Evolutionary conservation across 768 basidiomycete species (phyloP).

Genomic region (Lentinula raphanica): DNA sequence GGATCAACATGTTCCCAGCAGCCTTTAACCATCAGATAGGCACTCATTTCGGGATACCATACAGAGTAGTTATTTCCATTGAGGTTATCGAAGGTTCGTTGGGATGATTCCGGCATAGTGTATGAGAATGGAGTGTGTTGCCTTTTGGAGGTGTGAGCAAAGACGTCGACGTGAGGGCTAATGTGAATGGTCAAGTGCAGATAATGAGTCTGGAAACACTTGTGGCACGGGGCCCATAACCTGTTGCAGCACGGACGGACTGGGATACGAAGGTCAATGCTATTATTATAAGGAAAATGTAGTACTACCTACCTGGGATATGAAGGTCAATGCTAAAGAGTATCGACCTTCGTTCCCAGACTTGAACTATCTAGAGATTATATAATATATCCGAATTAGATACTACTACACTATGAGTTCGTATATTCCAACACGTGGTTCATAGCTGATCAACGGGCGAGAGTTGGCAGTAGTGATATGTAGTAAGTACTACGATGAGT

Average conservation of each 20-base stretch:
- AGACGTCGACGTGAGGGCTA: background rate
- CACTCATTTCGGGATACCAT: background rate
- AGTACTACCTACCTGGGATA: no score
- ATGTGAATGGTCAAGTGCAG: background rate
- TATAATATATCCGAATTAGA: background rate
- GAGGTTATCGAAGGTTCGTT: background rate
- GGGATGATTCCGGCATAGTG: background rate
- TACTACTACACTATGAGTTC: background rate
- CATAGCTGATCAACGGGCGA: no score
- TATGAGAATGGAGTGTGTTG: background rate
- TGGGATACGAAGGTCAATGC: background rate
- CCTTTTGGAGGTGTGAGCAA: background rate
- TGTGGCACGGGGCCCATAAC: background rate
- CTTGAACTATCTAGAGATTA: no score
- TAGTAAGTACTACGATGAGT: no score
- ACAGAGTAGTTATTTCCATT: background rate
- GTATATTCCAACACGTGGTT: background rate
- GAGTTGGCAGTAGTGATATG: no score
- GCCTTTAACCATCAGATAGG: background rate
- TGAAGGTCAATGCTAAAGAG: background rate
- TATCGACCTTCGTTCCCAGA: background rate
- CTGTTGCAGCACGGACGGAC: background rate
- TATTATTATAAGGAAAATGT: no score
- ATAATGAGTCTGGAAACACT: background rate
- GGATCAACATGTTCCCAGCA: background rate